Conservation (phyloP, 257 asterid genomes). For the Solanum acaule region DNA sequence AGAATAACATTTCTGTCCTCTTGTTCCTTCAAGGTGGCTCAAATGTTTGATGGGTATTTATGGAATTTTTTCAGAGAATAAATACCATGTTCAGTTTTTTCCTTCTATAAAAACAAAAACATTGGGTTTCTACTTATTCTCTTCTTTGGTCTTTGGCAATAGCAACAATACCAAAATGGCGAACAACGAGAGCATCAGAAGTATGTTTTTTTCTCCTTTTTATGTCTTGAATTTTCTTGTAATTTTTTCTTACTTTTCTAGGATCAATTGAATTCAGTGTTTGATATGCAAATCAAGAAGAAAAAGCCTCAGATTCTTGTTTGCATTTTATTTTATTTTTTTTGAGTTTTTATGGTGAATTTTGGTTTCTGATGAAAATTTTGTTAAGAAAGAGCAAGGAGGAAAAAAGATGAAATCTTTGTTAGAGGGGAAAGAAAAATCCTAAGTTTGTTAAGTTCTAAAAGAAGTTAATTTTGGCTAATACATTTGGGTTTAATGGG, state of each 20-base stretch:
- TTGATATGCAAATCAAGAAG: neutral
- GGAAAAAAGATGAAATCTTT: neutral
- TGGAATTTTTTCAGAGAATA: neutral
- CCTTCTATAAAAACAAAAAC: neutral
- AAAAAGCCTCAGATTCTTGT: neutral
- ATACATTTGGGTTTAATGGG: neutral
- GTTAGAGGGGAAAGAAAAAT: neutral
- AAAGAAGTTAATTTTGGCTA: neutral
- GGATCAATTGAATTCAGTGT: neutral
- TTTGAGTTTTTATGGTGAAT: neutral
- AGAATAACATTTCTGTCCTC: neutral
- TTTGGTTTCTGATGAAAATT: neutral
- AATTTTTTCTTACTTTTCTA: neutral
- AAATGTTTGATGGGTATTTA: neutral
- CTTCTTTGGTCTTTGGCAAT: neutral
- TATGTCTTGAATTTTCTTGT: neutral
- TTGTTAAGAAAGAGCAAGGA: neutral
- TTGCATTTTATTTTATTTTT: neutral
- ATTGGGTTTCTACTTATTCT: neutral
- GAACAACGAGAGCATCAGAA: neutral
- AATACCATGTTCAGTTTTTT: neutral
- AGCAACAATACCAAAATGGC: neutral
- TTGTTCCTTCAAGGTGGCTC: neutral
- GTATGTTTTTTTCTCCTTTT: neutral
- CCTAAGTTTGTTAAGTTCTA: neutral